phyloP scores from a whole-genome alignment of 2,329 filamentous ascomycete species.

The Beauveria brongniartii region DNA sequence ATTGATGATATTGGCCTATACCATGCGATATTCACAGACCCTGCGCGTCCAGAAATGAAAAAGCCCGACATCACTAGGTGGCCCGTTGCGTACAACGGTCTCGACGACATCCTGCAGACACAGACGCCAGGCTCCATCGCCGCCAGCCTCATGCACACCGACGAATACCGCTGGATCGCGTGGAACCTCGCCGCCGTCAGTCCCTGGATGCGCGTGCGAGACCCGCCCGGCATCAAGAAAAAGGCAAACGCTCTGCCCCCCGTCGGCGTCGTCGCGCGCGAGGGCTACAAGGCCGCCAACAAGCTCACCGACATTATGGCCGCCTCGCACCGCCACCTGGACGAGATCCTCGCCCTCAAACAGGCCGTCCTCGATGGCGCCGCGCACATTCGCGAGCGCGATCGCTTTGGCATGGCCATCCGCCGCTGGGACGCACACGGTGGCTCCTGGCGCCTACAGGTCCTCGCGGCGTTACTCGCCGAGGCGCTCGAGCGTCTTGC shows the following conservation, averaged over 20 bases:
- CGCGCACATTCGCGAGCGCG: conserved; percentile 43
- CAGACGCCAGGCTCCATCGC: conserved; percentile 40
- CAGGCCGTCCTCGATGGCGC: conserved; percentile 39
- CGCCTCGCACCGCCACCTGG: conserved; percentile 53
- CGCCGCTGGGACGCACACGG: conserved; percentile 57
- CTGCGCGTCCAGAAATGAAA: conserved; percentile 43
- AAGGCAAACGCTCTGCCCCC: conserved; percentile 46
- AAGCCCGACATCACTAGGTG: conserved; percentile 53
- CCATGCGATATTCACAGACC: conserved; percentile 65
- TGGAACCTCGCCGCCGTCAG: conserved; percentile 71
- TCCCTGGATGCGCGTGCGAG: conserved; percentile 56
- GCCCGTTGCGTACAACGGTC: conserved; percentile 53
- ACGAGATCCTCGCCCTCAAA: conserved; percentile 57
- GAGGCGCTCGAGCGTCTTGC: conserved; percentile 44
- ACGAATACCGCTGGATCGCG: conserved; percentile 59
- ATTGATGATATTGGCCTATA: conserved; percentile 63
- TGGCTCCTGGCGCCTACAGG: conserved; percentile 62
- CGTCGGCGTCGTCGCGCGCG: conserved; percentile 48
- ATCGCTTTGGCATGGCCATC: conserved; percentile 66
- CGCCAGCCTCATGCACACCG: conserved; percentile 48
- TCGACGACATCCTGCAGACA: conserved; percentile 42
- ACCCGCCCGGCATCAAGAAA: conserved; percentile 33
- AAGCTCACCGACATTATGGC: conserved; percentile 62
- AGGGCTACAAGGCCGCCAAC: conserved; percentile 74
- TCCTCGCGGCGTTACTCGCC: conserved; percentile 58